phyloP scores from a whole-genome alignment of 345 rosid genomes.

The Boechera retrofracta region DNA sequence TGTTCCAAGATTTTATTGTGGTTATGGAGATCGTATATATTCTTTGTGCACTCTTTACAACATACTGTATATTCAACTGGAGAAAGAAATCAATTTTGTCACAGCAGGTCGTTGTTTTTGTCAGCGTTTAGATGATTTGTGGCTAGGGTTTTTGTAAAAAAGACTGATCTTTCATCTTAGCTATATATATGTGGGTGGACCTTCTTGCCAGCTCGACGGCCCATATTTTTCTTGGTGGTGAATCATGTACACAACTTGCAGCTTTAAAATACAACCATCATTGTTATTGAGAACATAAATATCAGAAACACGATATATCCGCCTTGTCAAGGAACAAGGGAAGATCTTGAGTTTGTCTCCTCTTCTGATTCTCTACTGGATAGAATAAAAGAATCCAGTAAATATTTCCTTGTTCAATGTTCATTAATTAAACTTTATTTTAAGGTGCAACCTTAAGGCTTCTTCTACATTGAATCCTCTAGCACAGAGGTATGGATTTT shows the following conservation, averaged over 20 bases:
- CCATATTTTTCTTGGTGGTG: slow-evolving; percentile 10
- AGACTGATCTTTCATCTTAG: slow-evolving; percentile 1
- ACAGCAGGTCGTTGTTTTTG: slow-evolving; percentile 45
- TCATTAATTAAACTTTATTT: not conserved
- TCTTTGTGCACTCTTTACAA: slow-evolving; percentile 55
- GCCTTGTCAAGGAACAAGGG: not conserved
- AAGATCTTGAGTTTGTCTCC: slow-evolving; percentile 29
- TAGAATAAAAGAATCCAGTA: not conserved
- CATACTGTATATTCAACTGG: slow-evolving; percentile 58
- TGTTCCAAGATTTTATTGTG: not conserved
- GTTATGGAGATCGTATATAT: not conserved
- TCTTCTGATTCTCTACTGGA: slow-evolving; percentile 5
- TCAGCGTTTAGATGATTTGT: not conserved
- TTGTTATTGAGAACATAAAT: not conserved
- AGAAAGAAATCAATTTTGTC: slow-evolving; percentile 63
- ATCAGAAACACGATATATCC: not conserved
- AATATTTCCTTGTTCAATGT: not conserved
- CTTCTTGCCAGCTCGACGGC: slow-evolving; percentile 22
- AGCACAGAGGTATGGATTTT: not conserved
- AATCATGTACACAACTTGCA: slow-evolving; percentile 34
- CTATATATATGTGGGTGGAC: slow-evolving; percentile 24
- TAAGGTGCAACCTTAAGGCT: not conserved
- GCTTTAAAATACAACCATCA: slow-evolving; percentile 1
- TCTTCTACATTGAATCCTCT: not conserved
- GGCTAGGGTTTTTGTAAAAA: not conserved